Conservation (phyloP, 345 rosid species). For the Salix udensis region DNA sequence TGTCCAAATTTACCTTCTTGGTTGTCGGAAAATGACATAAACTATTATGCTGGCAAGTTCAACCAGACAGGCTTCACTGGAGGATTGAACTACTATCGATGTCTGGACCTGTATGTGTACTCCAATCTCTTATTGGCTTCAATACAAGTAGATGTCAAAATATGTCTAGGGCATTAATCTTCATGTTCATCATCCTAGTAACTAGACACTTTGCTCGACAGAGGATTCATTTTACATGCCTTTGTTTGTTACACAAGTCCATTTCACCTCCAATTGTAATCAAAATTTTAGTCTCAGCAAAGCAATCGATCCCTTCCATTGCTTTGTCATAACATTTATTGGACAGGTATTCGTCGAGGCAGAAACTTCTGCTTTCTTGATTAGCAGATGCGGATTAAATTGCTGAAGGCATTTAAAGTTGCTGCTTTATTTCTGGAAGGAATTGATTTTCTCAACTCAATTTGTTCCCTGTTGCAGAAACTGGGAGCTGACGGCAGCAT, state of each 20-base stretch:
- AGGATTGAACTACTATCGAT: constrained; percentile 74
- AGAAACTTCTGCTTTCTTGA: not conserved
- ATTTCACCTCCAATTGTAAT: not conserved
- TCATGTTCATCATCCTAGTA: not conserved
- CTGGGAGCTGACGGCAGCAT: constrained; percentile 21
- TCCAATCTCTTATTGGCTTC: not conserved
- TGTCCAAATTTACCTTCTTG: constrained; percentile 58
- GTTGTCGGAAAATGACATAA: constrained; percentile 65
- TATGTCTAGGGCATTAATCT: not conserved
- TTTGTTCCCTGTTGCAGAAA: constrained; percentile 8
- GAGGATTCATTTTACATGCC: not conserved
- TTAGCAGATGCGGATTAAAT: not conserved
- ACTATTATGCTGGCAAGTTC: constrained; percentile 55
- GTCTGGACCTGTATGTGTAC: constrained; percentile 53
- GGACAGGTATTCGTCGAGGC: not conserved
- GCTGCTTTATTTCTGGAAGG: not conserved
- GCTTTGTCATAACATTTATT: not conserved
- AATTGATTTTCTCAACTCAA: not conserved
- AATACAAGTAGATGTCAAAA: not conserved
- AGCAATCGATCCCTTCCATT: not conserved
- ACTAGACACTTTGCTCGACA: not conserved
- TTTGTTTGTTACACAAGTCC: not conserved
- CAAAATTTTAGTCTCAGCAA: not conserved
- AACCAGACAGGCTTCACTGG: constrained; percentile 73
- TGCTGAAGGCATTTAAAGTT: not conserved